phyloP scores from a whole-genome alignment of 2,329 filamentous ascomycete genomes.

The Penicillium crustosum region DNA sequence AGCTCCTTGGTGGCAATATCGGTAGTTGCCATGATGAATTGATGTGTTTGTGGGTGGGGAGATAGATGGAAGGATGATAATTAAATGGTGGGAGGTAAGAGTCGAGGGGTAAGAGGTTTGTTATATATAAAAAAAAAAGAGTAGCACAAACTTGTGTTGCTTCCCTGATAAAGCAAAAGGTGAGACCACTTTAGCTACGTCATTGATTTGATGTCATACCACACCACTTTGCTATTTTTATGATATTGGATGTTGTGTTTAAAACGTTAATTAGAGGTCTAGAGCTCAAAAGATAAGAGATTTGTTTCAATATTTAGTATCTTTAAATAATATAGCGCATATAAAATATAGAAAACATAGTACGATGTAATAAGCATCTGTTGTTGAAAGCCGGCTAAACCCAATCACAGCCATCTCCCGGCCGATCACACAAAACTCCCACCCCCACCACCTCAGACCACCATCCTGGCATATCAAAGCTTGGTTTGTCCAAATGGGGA shows the following conservation, averaged over 20 bases:
- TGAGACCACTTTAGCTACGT: conserved; percentile 19
- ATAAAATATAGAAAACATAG: too few species aligned
- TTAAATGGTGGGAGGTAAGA: background rate
- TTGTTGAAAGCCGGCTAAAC: conserved; percentile 15
- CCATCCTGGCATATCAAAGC: conserved; percentile 5
- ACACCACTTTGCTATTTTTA: conserved; percentile 5
- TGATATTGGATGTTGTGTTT: background rate
- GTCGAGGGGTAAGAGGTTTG: too few species aligned
- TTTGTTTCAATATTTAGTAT: background rate
- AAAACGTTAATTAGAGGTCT: background rate
- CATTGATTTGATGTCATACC: conserved; percentile 30
- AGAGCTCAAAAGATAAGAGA: background rate
- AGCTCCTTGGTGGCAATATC: conserved; percentile 48
- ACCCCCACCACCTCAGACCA: conserved; percentile 5
- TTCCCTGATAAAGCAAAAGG: background rate
- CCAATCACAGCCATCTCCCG: conserved; percentile 10
- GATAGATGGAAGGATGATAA: background rate
- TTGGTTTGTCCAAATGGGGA: conserved; percentile 18
- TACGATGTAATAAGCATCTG: background rate
- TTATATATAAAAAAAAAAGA: background rate
- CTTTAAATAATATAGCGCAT: too few species aligned
- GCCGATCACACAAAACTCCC: conserved; percentile 24
- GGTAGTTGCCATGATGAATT: conserved; percentile 32
- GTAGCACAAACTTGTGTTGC: background rate
- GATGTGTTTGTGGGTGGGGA: background rate